These are phyloP conservation scores for Epithemia pelagica DNA, from an alignment of 108 stramenopile genomes.

Conservation along the genomic window DNA sequence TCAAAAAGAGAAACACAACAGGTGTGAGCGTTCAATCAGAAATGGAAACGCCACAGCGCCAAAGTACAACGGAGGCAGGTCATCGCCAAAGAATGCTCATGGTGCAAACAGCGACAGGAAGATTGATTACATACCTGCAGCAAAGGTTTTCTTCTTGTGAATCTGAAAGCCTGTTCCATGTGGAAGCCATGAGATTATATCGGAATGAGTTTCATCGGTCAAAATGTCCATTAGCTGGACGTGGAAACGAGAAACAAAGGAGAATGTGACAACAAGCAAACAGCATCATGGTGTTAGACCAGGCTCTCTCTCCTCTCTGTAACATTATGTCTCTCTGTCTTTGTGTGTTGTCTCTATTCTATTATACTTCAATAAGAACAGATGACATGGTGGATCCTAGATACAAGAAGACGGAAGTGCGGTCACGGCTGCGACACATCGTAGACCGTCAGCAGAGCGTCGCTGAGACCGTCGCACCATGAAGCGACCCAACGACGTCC, in stretches of 20 bases:
- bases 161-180: conserved; percentile 44
- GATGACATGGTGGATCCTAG: no score
- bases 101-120: no score
- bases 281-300: background rate
- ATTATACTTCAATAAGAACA: no score
- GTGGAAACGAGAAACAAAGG: background rate
- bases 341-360: no score
- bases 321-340: no score
- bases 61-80: no score
- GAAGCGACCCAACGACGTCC: conserved; percentile 1
- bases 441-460: background rate
- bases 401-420: background rate
- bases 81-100: no score
- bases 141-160: conserved; percentile 33
- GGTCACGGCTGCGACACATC: background rate
- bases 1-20: no score
- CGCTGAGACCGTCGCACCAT: conserved; percentile 4
- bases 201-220: conserved; percentile 20
- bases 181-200: conserved; percentile 42
- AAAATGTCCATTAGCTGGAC: conserved; percentile 38
- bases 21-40: no score
- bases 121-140: background rate
- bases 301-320: no score
- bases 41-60: no score
- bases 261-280: background rate